These are phyloP conservation scores for Emergomyces africanus DNA, from an alignment of 2,329 filamentous ascomycete species.

Conservation along the genomic window DNA sequence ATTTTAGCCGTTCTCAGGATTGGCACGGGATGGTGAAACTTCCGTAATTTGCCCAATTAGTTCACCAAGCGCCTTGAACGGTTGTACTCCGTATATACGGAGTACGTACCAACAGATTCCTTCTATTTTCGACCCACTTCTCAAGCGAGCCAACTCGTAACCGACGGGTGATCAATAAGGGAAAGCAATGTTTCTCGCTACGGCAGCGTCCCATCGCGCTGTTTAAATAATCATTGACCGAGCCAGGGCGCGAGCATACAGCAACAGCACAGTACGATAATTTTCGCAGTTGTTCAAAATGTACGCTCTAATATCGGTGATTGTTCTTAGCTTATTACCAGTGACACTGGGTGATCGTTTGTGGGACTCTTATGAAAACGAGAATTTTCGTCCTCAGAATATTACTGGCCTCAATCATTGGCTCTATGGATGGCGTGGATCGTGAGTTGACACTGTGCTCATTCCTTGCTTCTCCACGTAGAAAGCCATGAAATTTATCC, in stretches of 20 bases:
- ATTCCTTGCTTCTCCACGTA: neutral
- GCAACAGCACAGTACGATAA: neutral
- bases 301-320: neutral
- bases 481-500: neutral
- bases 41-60: neutral
- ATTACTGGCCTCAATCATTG: neutral
- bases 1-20: neutral
- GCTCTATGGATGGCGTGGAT: slow-evolving; percentile 1
- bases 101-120: neutral
- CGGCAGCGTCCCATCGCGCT: neutral
- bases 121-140: neutral
- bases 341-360: neutral
- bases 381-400: neutral
- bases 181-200: neutral
- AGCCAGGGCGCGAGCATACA: neutral
- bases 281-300: neutral
- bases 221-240: neutral
- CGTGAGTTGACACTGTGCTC: neutral
- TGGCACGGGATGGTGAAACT: neutral
- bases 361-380: neutral
- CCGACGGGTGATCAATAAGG: neutral
- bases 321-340: neutral
- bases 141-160: neutral
- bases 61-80: neutral
- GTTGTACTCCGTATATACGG: too few relatives aligned